Evolutionary conservation across 805 yeast genomes (phyloP).

Genomic region (Lachancea quebecensis): DNA sequence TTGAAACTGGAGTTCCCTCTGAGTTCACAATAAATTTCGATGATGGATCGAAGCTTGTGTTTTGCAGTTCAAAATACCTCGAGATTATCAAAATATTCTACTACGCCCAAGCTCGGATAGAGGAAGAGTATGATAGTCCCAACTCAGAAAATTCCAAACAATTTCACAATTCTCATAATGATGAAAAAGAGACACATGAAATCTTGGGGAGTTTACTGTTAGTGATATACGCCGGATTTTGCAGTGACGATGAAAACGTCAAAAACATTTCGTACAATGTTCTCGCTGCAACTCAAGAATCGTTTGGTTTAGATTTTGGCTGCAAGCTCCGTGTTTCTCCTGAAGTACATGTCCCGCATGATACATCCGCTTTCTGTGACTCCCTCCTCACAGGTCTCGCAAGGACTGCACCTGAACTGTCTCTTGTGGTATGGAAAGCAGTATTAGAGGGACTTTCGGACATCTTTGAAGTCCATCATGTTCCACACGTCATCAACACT

Average conservation of each 20-base stretch:
- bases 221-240: constrained; percentile 59
- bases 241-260: constrained; percentile 52
- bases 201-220: constrained; percentile 57
- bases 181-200: constrained; percentile 27
- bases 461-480: constrained; percentile 16
- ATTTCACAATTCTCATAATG: constrained; percentile 14
- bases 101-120: constrained; percentile 53
- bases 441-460: constrained; percentile 21
- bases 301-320: constrained; percentile 56
- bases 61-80: constrained; percentile 43
- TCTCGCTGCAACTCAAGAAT: constrained; percentile 52
- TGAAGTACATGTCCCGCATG: constrained; percentile 61
- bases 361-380: constrained; percentile 54
- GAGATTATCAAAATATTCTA: constrained; percentile 69
- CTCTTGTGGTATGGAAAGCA: constrained; percentile 44
- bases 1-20: constrained; percentile 40
- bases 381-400: constrained; percentile 55
- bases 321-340: constrained; percentile 47
- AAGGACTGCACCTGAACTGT: constrained; percentile 45
- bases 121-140: constrained; percentile 30
- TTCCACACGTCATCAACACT: constrained; percentile 22
- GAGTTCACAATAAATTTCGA: constrained; percentile 42
- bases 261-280: constrained; percentile 58
- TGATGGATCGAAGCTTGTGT: constrained; percentile 33
- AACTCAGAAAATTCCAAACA: constrained; percentile 9